phyloP scores from a whole-genome alignment of 2,329 filamentous ascomycete genomes.

The Arachnopeziza araneosa region DNA sequence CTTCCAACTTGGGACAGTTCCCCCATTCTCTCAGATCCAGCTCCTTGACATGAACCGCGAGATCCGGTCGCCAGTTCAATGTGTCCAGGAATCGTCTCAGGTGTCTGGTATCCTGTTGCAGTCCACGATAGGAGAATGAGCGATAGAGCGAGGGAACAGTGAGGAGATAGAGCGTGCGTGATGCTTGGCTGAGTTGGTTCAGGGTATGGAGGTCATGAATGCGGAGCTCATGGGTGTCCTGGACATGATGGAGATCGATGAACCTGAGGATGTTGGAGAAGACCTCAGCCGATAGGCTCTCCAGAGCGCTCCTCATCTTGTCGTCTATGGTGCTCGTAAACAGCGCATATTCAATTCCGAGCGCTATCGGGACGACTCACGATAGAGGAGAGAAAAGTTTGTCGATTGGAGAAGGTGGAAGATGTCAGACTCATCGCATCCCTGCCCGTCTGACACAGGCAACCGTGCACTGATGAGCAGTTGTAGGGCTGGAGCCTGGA shows the following conservation, averaged over 20 bases:
- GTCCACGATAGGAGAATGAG: slow-evolving; percentile 10
- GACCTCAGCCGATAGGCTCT: neutral
- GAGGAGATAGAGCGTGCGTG: slow-evolving; percentile 5
- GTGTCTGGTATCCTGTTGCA: slow-evolving; percentile 1
- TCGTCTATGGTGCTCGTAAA: neutral
- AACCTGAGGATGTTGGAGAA: neutral
- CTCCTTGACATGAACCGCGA: slow-evolving; percentile 8
- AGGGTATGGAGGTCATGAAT: neutral
- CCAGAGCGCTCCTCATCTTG: neutral
- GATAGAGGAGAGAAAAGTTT: neutral
- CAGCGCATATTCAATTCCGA: neutral
- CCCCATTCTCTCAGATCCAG: slow-evolving; percentile 15
- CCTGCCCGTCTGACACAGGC: neutral
- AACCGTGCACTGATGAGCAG: no score
- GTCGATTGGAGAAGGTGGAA: neutral
- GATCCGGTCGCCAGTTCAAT: slow-evolving; percentile 8
- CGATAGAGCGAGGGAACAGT: slow-evolving; percentile 7
- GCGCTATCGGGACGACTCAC: neutral
- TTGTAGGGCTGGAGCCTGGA: no score
- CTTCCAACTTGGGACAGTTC: slow-evolving; percentile 4
- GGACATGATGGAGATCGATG: neutral
- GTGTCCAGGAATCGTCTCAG: slow-evolving; percentile 9
- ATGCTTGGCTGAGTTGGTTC: neutral
- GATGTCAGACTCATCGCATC: neutral
- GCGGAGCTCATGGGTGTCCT: neutral